A percentile compares a stretch with the other conserved stretches of the same genome.
These are phyloP conservation scores for Xerocomus amazonicus DNA, from an alignment of 1,284 basidiomycete species.

Conservation along the genomic window DNA sequence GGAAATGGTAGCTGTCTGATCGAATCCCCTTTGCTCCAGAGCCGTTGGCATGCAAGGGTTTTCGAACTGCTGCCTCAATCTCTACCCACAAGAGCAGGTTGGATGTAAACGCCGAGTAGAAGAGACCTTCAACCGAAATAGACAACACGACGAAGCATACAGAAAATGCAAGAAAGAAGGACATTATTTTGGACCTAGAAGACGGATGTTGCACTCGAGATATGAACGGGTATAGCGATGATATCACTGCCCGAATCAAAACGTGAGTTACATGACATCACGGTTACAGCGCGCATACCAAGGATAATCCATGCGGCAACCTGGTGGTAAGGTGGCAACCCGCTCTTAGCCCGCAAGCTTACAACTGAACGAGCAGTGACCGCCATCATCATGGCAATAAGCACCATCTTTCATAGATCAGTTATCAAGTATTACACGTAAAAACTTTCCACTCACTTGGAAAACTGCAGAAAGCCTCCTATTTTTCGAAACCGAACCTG, in stretches of 20 bases:
- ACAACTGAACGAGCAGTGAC: conserved; percentile 57
- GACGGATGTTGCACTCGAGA: conserved; percentile 34
- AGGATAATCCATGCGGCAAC: conserved; percentile 65
- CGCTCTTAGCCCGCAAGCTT: conserved; percentile 62
- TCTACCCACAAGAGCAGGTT: conserved; percentile 70
- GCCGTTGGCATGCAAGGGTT: conserved; percentile 2
- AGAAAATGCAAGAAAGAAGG: conserved; percentile 69
- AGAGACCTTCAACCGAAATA: conserved; percentile 80
- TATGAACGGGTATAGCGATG: conserved; percentile 51
- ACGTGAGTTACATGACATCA: not conserved
- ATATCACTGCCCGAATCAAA: conserved; percentile 41
- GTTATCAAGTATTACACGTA: not conserved
- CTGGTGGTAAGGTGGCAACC: conserved; percentile 65
- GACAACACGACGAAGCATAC: conserved; percentile 81
- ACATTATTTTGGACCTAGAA: conserved; percentile 49
- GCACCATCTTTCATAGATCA: conserved; percentile 26
- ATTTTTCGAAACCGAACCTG: not conserved
- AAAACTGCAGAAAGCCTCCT: conserved; percentile 14
- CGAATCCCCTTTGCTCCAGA: conserved; percentile 3
- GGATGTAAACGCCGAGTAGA: conserved; percentile 67
- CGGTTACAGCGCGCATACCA: conserved; percentile 38
- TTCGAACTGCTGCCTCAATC: conserved; percentile 52
- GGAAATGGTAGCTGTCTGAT: conserved; percentile 42
- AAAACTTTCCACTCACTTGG: conserved; percentile 38
- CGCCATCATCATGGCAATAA: conserved; percentile 48